Percentiles rank a stretch among this genome's conserved stretches.
These are phyloP conservation scores for Ceratocystis diversiconidia DNA, from an alignment of 2,329 filamentous ascomycete species.

Conservation along the genomic window DNA sequence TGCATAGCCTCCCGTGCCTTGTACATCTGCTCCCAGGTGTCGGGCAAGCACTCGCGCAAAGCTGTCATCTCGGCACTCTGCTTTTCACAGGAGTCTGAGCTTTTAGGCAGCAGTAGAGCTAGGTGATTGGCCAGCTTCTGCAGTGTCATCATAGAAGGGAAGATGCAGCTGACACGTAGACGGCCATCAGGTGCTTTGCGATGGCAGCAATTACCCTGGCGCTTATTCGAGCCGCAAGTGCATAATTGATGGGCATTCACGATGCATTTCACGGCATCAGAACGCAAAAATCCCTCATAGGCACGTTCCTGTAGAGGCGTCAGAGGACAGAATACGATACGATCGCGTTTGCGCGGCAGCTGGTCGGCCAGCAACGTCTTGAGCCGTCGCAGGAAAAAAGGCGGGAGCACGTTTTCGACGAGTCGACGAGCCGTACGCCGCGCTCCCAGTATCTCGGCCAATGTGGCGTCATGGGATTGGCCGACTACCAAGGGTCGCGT, in stretches of 20 bases:
- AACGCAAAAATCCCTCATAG: conserved; percentile 65
- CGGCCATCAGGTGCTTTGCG: conserved; percentile 38
- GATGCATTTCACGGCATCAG: conserved; percentile 44
- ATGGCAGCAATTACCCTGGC: conserved; percentile 67
- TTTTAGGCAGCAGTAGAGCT: conserved; percentile 64
- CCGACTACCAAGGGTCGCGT: conserved; percentile 69
- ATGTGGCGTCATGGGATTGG: conserved; percentile 82
- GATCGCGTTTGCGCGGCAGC: conserved; percentile 84
- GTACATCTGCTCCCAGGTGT: conserved; percentile 57
- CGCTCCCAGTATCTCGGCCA: conserved; percentile 65
- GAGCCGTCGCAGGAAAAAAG: conserved; percentile 83
- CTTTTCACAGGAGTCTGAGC: conserved; percentile 51
- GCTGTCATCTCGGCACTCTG: conserved; percentile 63
- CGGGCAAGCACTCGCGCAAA: conserved; percentile 56
- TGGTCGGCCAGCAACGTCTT: conserved; percentile 87
- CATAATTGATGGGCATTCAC: conserved; percentile 54
- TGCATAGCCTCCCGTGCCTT: conserved; percentile 61
- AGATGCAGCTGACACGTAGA: conserved; percentile 64
- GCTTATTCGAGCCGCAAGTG: conserved; percentile 52
- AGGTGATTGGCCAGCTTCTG: conserved; percentile 88
- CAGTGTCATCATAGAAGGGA: conserved; percentile 67
- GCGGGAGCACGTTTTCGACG: conserved; percentile 72
- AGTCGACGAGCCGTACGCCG: conserved; percentile 72
- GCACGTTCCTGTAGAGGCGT: conserved; percentile 68
- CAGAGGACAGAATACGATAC: conserved; percentile 86